These are phyloP conservation scores for Acorus gramineus DNA, from an alignment of 106 monocot species.

Conservation along the genomic window DNA sequence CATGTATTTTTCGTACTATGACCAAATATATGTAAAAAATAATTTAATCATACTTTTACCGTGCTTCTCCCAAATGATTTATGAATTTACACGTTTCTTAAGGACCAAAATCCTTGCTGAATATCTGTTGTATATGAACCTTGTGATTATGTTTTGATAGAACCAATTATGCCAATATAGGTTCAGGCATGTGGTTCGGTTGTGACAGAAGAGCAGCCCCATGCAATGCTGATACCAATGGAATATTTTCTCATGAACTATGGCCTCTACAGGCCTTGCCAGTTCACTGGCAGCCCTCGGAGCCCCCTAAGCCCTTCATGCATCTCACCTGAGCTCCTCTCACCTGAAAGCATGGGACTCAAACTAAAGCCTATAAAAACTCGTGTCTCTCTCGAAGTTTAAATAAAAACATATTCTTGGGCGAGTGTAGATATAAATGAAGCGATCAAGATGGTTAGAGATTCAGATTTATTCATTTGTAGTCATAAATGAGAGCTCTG, in stretches of 20 bases:
- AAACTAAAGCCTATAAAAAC: constrained; percentile 76
- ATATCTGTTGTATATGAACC: too few species aligned
- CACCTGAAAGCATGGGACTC: constrained; percentile 72
- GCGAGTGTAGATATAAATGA: too few species aligned
- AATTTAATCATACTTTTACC: too few species aligned
- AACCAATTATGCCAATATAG: constrained; percentile 1
- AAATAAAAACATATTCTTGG: neutral
- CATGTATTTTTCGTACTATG: too few species aligned
- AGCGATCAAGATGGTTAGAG: too few species aligned
- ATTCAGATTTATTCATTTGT: too few species aligned
- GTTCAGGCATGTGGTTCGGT: constrained; percentile 67
- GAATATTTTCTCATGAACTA: constrained; percentile 57
- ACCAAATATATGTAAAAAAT: too few species aligned
- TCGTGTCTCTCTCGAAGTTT: constrained; percentile 29
- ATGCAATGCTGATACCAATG: constrained; percentile 63
- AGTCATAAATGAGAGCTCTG: too few species aligned
- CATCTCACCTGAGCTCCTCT: constrained; percentile 58
- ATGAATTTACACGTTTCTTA: too few species aligned
- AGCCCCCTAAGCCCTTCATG: constrained; percentile 63
- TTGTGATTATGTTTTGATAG: too few species aligned
- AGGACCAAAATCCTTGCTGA: too few species aligned
- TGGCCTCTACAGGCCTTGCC: constrained; percentile 40
- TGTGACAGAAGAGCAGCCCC: constrained; percentile 77
- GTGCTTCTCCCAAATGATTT: too few species aligned
- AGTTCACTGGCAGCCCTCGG: constrained; percentile 39